phyloP scores from a whole-genome alignment of 2,329 filamentous ascomycete species.

The Colletotrichum sp. region DNA sequence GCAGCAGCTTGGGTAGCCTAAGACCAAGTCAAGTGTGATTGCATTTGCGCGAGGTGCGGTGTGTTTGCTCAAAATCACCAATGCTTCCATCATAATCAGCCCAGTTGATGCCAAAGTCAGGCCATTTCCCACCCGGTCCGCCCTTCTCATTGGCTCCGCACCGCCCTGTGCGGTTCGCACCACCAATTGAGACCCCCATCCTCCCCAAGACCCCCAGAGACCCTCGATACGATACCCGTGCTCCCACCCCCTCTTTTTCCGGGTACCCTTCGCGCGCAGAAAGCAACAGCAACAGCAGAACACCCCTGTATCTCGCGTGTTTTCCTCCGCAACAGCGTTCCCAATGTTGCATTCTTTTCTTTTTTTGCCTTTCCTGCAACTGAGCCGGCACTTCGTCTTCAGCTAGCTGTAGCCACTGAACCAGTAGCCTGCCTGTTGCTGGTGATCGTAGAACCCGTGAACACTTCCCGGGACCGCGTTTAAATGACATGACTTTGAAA shows the following conservation, averaged over 20 bases:
- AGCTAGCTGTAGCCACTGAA: background rate
- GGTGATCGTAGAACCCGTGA: background rate
- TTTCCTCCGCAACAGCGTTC: background rate
- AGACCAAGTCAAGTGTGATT: background rate
- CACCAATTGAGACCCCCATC: conserved; percentile 7
- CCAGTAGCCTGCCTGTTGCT: background rate
- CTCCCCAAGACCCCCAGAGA: background rate
- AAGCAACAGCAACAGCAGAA: background rate
- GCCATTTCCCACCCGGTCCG: conserved; percentile 16
- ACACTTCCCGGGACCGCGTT: background rate
- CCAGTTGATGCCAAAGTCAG: conserved; percentile 20
- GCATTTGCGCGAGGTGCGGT: conserved; percentile 3
- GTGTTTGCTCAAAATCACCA: conserved; percentile 13
- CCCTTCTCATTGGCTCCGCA: conserved; percentile 13
- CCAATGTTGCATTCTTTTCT: background rate
- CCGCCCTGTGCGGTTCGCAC: conserved; percentile 10
- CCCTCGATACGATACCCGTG: background rate
- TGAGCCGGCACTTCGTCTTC: background rate
- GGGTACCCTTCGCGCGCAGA: background rate
- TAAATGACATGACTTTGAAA: background rate
- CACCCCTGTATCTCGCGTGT: background rate
- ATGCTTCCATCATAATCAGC: conserved; percentile 21
- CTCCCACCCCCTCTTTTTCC: background rate
- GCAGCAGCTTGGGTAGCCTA: background rate
- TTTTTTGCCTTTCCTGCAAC: background rate